A percentile compares a stretch with the other conserved stretches of the same genome.
Evolutionary conservation across 495 filamentous ascomycete species (phyloP).

Genomic region (Penicillium longicatenatum): DNA sequence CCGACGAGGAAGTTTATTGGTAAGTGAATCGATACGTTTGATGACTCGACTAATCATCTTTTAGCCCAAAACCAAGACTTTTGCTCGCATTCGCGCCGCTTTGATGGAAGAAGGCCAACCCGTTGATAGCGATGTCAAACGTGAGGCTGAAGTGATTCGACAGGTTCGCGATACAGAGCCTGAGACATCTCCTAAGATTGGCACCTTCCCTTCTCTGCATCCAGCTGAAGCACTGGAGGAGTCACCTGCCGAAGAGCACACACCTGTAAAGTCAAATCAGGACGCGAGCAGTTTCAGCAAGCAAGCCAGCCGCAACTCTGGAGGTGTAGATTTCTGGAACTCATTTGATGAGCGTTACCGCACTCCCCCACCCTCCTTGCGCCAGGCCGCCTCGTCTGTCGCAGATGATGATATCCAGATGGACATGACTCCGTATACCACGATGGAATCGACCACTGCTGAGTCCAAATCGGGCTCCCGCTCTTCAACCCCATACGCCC

Average conservation of each 20-base stretch:
- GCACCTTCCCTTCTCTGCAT: slow-evolving; percentile 42
- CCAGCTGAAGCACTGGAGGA: slow-evolving; percentile 49
- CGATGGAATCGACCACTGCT: slow-evolving; percentile 32
- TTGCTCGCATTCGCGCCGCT: slow-evolving; percentile 88
- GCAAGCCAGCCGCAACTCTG: slow-evolving; percentile 69
- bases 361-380: slow-evolving; percentile 60
- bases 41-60: background rate
- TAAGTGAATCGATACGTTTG: slow-evolving; percentile 32
- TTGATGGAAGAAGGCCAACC: slow-evolving; percentile 86
- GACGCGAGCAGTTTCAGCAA: slow-evolving; percentile 69
- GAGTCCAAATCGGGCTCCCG: slow-evolving; percentile 45
- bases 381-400: slow-evolving; percentile 55
- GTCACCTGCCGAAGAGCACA: slow-evolving; percentile 59
- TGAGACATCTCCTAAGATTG: slow-evolving; percentile 40
- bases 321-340: slow-evolving; percentile 79
- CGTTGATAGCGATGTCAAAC: slow-evolving; percentile 81
- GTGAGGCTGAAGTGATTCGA: slow-evolving; percentile 91
- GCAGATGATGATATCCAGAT: slow-evolving; percentile 75
- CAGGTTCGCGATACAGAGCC: slow-evolving; percentile 81
- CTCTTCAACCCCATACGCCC: slow-evolving; percentile 52
- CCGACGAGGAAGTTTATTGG: slow-evolving; percentile 82
- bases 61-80: slow-evolving; percentile 91
- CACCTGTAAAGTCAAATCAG: slow-evolving; percentile 58
- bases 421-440: slow-evolving; percentile 68
- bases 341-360: slow-evolving; percentile 65